Base-by-base conservation (phyloP, 2,329 filamentous ascomycete species). In the Colletotrichum shisoi region DNA sequence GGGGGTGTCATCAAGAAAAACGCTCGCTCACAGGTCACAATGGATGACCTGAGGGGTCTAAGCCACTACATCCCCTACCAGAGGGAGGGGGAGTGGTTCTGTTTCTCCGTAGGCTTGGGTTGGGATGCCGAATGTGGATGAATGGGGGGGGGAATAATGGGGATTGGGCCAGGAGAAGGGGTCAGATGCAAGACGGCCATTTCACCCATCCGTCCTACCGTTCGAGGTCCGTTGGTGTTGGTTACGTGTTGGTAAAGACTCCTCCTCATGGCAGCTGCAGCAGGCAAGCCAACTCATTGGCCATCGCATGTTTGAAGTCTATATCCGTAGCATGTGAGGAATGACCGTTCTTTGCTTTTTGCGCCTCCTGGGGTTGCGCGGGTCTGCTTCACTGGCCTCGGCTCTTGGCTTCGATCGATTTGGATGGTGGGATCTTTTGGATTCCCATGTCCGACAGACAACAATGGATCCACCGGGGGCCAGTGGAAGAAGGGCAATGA, bases 81-180 rank as follows among this genome's bases (percentile, higher is more conserved):
- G 54, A 45, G 11, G 40, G 34, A 21, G n/a, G 45, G 37, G 34
- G 52, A 31, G 27, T 31, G 27, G 44, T 46, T 40, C 37, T 34
- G 34, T 45, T 48, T 42, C 49, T 68, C 61, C 40, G 49, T 59
- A 44, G 54, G 44, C 31, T 37, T 44, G 61, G 42, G 49, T 54
- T 65, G 54, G 34, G 42, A 60, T 56, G 61, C 34, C 21, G 61
- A 67, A 17, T 61, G 46, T 64, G 64, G 64, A 67, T 64, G 61
- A 46, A 67, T 57, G 59, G 63, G 57, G 63, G n/a, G 31, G 27
- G 27, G 27, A 31, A 27, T 27, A 4, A 54, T 48, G 40, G 62
- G 64, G 34, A 27, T 24, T 44, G 49, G 49, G 40, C 34, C 61
- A 64, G 19, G 21, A 53, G 48, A 57, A 57, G 42, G 49, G 56